Evolutionary conservation across 2,329 filamentous ascomycete genomes (phyloP), one percentile per base, ranked within the genome.

Genomic region (Talaromyces rugulosus): DNA sequence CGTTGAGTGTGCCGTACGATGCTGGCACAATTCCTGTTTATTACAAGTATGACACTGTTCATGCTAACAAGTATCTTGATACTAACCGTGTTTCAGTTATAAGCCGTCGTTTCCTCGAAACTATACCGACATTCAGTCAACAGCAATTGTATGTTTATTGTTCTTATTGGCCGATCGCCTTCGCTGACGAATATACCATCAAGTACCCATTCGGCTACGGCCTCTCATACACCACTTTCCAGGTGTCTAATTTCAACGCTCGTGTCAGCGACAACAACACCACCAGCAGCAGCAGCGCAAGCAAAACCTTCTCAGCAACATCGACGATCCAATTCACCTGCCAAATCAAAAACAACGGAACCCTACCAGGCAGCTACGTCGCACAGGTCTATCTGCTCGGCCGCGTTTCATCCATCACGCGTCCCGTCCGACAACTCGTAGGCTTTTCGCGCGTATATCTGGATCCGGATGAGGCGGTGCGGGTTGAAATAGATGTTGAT

Each of bases 381-480:
- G 44, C 44, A 12, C 44, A 47, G 27, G 18, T 47, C 18, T 47
- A 47, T 8, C 44, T 47, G n/a, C 44, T 47, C 18, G 7, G 44
- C 44, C 44, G 44, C 23, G 18, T 8, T 5, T 47, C 44, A 14
- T 47, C 44, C 44, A 47, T 47, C 44, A 47, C 44, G 5, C 44
- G 44, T 1, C 44, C 44, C 9, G 23, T 27, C 2, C 44, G 44
- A 9, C 44, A 47, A 47, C 44, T 47, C n/a, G 18, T 47, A n/a
- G 18, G n/a, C 11, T 47, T 47, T 16, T 27, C 44, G 18, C 44
- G 44, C 44, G 44, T 47, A 18, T 47, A 47, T 18, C 18, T 47
- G 1, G 7, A 47, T 23, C 5, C 44, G 0, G 73, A 74, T 2
- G 70, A 78, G 55, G 70, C 70, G 47, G 65, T 47, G 4, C 67